Evolutionary conservation across 345 rosid genomes (phyloP).

Genomic region (Erucastrum elatum): DNA sequence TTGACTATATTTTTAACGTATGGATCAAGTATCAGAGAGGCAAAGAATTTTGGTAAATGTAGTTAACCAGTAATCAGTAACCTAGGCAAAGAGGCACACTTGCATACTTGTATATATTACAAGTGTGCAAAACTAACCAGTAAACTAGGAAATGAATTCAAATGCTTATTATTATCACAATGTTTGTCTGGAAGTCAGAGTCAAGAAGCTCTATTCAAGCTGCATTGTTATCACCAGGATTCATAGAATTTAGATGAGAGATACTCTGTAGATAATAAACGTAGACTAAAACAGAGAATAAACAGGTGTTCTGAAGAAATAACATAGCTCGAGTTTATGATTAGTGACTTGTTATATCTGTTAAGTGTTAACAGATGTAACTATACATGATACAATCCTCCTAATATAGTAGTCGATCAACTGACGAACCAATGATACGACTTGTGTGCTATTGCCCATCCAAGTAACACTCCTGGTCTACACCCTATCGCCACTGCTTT

Average conservation of each 20-base stretch:
- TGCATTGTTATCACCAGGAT: not conserved
- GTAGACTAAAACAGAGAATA: too few relatives aligned
- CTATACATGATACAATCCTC: not conserved
- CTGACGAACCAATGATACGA: not conserved
- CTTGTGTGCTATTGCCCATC: not conserved
- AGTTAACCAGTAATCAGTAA: not conserved
- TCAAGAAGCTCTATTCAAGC: constrained; percentile 7
- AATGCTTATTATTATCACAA: constrained; percentile 8
- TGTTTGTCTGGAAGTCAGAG: constrained; percentile 7
- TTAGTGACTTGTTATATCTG: too few relatives aligned
- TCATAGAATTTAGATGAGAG: not conserved
- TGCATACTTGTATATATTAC: not conserved
- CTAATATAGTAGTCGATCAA: not conserved
- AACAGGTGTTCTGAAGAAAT: too few relatives aligned
- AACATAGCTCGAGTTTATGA: not conserved
- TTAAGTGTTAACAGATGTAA: too few relatives aligned
- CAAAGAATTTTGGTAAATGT: not conserved
- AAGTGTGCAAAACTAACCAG: not conserved
- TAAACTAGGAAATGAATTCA: not conserved
- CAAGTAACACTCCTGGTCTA: not conserved
- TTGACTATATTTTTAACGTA: not conserved
- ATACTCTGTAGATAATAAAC: too few relatives aligned
- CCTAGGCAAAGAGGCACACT: not conserved
- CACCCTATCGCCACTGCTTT: not conserved
- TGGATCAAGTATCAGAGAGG: not conserved